Percentiles rank a stretch among this genome's conserved stretches.
Evolutionary conservation across 1,284 basidiomycete genomes (phyloP).

Genomic region (Sanghuangporus sanghuang): DNA sequence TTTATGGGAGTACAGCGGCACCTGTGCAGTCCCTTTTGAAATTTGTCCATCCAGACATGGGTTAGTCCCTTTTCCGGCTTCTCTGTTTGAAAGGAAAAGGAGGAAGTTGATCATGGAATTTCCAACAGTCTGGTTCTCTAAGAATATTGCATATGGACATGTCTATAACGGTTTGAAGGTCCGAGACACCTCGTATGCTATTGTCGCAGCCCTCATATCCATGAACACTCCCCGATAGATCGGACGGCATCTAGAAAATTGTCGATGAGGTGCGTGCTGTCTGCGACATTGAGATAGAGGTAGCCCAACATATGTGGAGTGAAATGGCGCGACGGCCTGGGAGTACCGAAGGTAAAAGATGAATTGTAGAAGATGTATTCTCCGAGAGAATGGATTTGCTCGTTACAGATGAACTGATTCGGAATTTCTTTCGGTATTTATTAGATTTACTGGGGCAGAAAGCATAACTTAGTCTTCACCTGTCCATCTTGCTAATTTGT

Average conservation of each 20-base stretch:
- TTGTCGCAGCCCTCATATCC: conserved; percentile 32
- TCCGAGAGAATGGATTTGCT: no score
- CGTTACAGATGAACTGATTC: no score
- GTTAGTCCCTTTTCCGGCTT: conserved; percentile 2
- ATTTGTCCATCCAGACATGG: conserved; percentile 23
- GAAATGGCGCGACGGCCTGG: conserved; percentile 8
- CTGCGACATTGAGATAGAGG: conserved; percentile 10
- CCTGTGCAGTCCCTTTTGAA: conserved; percentile 16
- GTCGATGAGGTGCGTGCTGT: conserved; percentile 13
- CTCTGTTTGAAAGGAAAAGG: background rate
- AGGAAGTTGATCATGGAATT: background rate
- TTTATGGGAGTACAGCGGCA: conserved; percentile 19
- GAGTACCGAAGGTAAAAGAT: conserved; percentile 13
- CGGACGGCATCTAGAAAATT: conserved; percentile 27
- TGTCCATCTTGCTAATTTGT: no score
- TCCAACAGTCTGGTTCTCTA: conserved; percentile 15
- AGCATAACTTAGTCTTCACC: no score
- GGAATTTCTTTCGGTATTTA: no score
- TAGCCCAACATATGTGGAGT: conserved; percentile 12
- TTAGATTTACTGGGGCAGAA: no score
- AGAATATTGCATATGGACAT: conserved; percentile 28
- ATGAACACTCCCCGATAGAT: conserved; percentile 31
- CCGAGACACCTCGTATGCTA: conserved; percentile 30
- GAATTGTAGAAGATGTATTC: background rate
- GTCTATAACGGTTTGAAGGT: conserved; percentile 24